phyloP scores from a whole-genome alignment of 176 grass and related monocot genomes.

The Lolium perenne region DNA sequence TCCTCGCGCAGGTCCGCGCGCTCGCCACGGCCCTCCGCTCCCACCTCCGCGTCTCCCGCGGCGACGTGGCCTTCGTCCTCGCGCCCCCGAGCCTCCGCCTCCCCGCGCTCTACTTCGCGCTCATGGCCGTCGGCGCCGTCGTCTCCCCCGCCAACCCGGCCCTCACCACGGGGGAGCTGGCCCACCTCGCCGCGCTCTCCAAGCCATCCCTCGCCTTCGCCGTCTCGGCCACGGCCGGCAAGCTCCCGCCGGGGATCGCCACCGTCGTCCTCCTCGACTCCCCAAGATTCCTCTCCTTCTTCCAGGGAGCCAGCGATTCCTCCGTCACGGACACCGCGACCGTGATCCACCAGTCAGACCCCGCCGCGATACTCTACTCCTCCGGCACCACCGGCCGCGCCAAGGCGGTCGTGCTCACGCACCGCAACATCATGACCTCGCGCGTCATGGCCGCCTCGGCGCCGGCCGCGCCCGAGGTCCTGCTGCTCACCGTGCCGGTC shows the following conservation, averaged over 20 bases:
- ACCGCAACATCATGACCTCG: conserved; percentile 47
- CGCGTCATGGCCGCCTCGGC: neutral
- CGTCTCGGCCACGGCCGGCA: neutral
- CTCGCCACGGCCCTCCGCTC: conserved; percentile 44
- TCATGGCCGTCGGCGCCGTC: conserved; percentile 55
- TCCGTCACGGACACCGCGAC: neutral
- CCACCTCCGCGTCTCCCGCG: conserved; percentile 24
- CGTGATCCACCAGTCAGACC: conserved; percentile 44
- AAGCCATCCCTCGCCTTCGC: conserved; percentile 52
- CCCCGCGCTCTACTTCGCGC: conserved; percentile 57
- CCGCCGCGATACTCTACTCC: conserved; percentile 54
- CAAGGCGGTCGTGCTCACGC: conserved; percentile 48
- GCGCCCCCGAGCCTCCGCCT: conserved; percentile 46
- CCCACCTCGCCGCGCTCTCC: conserved; percentile 47
- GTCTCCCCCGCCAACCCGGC: conserved; percentile 60
- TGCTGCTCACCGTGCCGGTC: conserved; percentile 51
- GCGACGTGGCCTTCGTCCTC: conserved; percentile 60
- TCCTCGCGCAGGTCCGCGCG: conserved; percentile 33
- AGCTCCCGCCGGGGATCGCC: conserved; percentile 36
- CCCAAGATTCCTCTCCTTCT: conserved; percentile 30
- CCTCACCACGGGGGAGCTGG: conserved; percentile 40
- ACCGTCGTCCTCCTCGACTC: conserved; percentile 46
- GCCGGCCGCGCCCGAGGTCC: neutral
- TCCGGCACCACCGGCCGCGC: conserved; percentile 52
- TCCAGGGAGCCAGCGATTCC: conserved; percentile 3